A percentile compares a stretch with the other conserved stretches of the same genome.
Conservation (phyloP, 495 filamentous ascomycete species). For the Apiosordaria backusii region DNA sequence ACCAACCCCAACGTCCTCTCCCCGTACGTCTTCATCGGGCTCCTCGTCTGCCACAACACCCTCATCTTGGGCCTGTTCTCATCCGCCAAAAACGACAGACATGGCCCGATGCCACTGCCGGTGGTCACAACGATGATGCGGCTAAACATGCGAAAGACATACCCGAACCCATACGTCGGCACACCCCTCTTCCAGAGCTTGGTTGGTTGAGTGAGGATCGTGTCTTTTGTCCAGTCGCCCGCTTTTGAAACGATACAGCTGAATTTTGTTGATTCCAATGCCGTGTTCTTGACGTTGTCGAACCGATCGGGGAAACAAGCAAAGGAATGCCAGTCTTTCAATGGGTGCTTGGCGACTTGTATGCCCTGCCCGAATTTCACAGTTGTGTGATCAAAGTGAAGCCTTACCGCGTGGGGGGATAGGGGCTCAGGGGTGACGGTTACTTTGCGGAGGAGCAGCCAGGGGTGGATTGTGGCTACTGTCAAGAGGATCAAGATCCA, state of each 20-base stretch:
- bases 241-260: constrained; percentile 62
- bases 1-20: constrained; percentile 41
- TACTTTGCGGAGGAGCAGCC: constrained; percentile 63
- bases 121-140: constrained; percentile 64
- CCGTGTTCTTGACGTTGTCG: constrained; percentile 13
- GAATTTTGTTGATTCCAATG: constrained; percentile 41
- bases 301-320: constrained; percentile 63
- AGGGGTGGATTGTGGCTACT: constrained; percentile 59
- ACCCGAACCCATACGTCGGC: constrained; percentile 58
- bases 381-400: constrained; percentile 61
- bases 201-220: constrained; percentile 53
- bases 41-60: constrained; percentile 47
- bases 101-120: constrained; percentile 67
- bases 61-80: constrained; percentile 29
- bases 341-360: constrained; percentile 51
- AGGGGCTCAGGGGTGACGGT: constrained; percentile 58
- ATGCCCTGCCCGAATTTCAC: constrained; percentile 49
- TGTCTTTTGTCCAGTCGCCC: constrained; percentile 63
- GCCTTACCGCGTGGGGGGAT: constrained; percentile 63
- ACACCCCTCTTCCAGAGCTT: constrained; percentile 52
- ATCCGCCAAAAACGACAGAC: constrained; percentile 41
- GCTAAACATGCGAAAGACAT: constrained; percentile 58
- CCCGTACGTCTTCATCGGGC: constrained; percentile 45
- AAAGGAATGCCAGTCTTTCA: constrained; percentile 78
- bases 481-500: constrained; percentile 63